phyloP scores from a whole-genome alignment of 2,329 filamentous ascomycete genomes.

The Apiospora malaysiana region DNA sequence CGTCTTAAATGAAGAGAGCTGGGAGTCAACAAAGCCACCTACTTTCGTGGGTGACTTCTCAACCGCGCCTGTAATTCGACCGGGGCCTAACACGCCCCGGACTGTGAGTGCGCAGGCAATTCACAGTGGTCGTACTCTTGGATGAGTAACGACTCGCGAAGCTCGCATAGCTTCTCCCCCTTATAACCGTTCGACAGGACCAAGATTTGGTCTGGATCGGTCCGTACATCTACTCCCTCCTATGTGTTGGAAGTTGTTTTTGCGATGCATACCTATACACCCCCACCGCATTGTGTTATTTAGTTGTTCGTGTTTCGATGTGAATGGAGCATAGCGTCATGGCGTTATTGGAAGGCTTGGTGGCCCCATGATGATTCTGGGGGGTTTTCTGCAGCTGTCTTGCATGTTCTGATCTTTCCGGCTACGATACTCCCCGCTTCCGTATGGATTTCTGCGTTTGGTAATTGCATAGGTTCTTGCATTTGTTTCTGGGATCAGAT shows the following conservation, averaged over 20 bases:
- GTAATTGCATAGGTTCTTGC: constrained; percentile 17
- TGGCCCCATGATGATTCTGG: constrained; percentile 15
- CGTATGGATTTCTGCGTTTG: constrained; percentile 17
- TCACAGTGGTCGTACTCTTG: constrained; percentile 58
- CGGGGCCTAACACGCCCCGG: constrained; percentile 44
- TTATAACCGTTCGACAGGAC: constrained; percentile 25
- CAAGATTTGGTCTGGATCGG: constrained; percentile 2
- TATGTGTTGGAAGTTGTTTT: constrained; percentile 15
- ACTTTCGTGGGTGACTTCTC: constrained; percentile 48
- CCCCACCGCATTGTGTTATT: constrained; percentile 29
- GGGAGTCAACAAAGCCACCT: constrained; percentile 53
- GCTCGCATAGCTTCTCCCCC: constrained; percentile 26
- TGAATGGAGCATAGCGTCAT: constrained; percentile 41
- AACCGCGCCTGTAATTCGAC: constrained; percentile 43
- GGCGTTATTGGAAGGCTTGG: constrained; percentile 34
- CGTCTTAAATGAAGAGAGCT: constrained; percentile 79
- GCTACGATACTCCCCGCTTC: constrained; percentile 25
- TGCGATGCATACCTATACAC: constrained; percentile 29
- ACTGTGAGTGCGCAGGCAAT: constrained; percentile 53
- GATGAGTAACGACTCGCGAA: constrained; percentile 40
- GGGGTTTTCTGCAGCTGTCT: constrained; percentile 17
- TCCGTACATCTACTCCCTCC: constrained; percentile 23
- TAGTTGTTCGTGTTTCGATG: constrained; percentile 34
- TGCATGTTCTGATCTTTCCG: constrained; percentile 20
- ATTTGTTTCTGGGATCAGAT: constrained; percentile 16